Evolutionary conservation across 331 rosid genomes (phyloP).

Genomic region (Phaseolus coccineus): DNA sequence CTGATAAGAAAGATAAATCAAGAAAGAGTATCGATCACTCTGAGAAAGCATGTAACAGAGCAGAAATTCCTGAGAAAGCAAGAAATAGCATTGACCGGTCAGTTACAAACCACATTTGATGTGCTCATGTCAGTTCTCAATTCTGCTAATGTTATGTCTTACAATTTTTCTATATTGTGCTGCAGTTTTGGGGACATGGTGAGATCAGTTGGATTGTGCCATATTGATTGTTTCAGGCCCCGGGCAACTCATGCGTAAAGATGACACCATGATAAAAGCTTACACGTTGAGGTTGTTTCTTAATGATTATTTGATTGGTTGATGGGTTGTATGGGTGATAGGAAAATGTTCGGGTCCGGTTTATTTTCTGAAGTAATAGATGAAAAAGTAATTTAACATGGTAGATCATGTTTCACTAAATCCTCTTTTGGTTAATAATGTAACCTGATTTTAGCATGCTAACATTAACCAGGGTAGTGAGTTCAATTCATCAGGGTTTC

Average conservation of each 20-base stretch:
- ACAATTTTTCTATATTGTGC: constrained; percentile 41
- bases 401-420: constrained; percentile 45
- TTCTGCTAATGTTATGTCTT: constrained; percentile 38
- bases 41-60: constrained; percentile 54
- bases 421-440: constrained; percentile 26
- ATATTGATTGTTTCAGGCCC: constrained; percentile 87
- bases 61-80: constrained; percentile 65
- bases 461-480: constrained; percentile 22
- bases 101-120: constrained; percentile 36
- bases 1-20: constrained; percentile 65
- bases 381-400: constrained; percentile 51
- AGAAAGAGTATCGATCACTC: constrained; percentile 63
- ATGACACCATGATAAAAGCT: constrained; percentile 9
- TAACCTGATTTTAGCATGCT: constrained; percentile 38
- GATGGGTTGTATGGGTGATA: constrained; percentile 41
- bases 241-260: constrained; percentile 64
- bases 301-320: constrained; percentile 55
- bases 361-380: constrained; percentile 40
- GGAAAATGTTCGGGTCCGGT: constrained; percentile 47
- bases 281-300: constrained; percentile 41
- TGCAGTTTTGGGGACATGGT: constrained; percentile 89
- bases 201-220: constrained; percentile 87
- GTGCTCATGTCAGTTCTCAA: neutral
- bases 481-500: constrained; percentile 26
- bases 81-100: constrained; percentile 91